Evolutionary conservation across 805 yeast species (phyloP).

Genomic region (Wickerhamiella qilinensis): DNA sequence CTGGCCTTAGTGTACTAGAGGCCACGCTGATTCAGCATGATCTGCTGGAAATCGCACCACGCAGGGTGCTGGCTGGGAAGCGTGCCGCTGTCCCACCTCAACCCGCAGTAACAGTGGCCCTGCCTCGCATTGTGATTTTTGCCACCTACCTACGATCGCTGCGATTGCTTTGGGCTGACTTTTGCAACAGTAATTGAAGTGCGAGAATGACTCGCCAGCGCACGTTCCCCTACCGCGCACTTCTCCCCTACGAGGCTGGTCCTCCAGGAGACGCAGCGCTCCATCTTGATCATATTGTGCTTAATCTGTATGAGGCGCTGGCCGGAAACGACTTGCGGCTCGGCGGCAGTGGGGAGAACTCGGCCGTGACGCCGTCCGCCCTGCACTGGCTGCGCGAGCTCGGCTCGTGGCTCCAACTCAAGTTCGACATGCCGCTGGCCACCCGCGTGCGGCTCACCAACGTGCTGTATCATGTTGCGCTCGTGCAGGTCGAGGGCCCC

Average conservation of each 20-base stretch:
- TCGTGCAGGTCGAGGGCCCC: slow-evolving; percentile 56
- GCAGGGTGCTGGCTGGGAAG: too few relatives aligned
- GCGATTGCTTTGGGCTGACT: too few relatives aligned
- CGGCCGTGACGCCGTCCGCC: slow-evolving; percentile 57
- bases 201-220: too few relatives aligned
- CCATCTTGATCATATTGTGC: slow-evolving; percentile 64
- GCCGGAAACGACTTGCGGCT: slow-evolving; percentile 63
- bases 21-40: too few relatives aligned
- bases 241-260: slow-evolving; percentile 66
- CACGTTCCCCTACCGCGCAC: slow-evolving; percentile 24
- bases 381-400: slow-evolving; percentile 81
- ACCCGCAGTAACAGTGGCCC: too few relatives aligned
- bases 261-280: slow-evolving; percentile 48
- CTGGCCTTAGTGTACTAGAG: too few relatives aligned
- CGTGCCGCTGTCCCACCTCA: too few relatives aligned
- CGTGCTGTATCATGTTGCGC: slow-evolving; percentile 55
- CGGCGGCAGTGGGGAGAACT: slow-evolving; percentile 32
- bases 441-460: slow-evolving; percentile 44
- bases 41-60: too few relatives aligned
- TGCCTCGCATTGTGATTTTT: too few relatives aligned
- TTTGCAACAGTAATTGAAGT: too few relatives aligned
- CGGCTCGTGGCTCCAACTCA: slow-evolving; percentile 59
- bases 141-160: too few relatives aligned
- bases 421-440: slow-evolving; percentile 59
- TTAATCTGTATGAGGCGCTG: slow-evolving; percentile 64